These are phyloP conservation scores for Crataegus laevigata DNA, from an alignment of 306 rosid genomes.

Conservation along the genomic window DNA sequence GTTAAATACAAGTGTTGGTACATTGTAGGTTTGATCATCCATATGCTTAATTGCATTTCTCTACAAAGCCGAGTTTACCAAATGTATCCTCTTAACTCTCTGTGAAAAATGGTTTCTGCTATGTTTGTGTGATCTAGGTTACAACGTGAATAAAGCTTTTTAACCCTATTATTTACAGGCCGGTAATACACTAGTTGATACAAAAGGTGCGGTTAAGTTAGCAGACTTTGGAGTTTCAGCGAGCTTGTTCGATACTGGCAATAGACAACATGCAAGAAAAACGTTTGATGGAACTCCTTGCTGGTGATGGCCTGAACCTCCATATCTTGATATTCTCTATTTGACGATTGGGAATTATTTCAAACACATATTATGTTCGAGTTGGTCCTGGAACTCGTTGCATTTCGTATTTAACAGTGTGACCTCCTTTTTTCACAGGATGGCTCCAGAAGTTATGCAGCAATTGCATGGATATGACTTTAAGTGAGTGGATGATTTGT, in stretches of 20 bases:
- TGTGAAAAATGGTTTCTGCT: neutral
- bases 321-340: neutral
- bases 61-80: neutral
- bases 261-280: slow-evolving; percentile 77
- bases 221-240: slow-evolving; percentile 98
- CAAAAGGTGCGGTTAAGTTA: slow-evolving; percentile 72
- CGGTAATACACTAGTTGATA: slow-evolving; percentile 73
- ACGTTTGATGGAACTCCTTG: slow-evolving; percentile 98
- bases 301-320: slow-evolving; percentile 45
- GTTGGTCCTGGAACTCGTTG: neutral
- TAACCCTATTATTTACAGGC: slow-evolving; percentile 44
- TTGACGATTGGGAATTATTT: slow-evolving; percentile 4
- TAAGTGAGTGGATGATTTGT: slow-evolving; percentile 50
- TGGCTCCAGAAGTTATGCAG: slow-evolving; percentile 99
- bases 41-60: neutral
- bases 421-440: slow-evolving; percentile 37
- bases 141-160: neutral
- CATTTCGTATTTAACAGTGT: neutral
- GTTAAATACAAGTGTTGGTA: neutral
- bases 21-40: neutral
- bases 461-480: slow-evolving; percentile 97
- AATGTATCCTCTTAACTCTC: neutral
- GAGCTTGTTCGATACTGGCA: slow-evolving; percentile 87
- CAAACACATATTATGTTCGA: neutral
- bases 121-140: neutral